These are phyloP conservation scores for Dichomitus squalens DNA, from an alignment of 1,284 basidiomycete species.

Conservation along the genomic window DNA sequence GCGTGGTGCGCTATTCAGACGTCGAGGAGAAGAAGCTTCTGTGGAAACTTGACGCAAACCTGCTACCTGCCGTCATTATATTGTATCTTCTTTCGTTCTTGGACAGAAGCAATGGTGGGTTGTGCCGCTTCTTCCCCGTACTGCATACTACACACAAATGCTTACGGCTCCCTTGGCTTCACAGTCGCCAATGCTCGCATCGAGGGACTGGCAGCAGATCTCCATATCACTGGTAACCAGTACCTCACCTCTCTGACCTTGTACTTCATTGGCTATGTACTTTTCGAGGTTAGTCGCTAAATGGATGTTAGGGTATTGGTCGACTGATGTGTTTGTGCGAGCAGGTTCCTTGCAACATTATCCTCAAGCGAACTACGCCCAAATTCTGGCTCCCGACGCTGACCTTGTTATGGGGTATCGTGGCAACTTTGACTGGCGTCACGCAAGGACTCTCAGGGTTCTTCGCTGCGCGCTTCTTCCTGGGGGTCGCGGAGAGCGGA, in stretches of 20 bases:
- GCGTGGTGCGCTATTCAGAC: not conserved
- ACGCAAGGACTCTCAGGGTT: conserved; percentile 34
- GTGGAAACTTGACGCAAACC: conserved; percentile 28
- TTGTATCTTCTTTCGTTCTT: conserved; percentile 72
- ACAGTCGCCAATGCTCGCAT: conserved; percentile 64
- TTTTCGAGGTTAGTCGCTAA: conserved; percentile 42
- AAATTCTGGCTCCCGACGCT: conserved; percentile 49
- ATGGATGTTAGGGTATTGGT: no score
- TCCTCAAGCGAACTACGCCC: conserved; percentile 26
- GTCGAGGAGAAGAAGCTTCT: conserved; percentile 13
- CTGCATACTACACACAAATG: not conserved
- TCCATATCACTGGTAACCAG: conserved; percentile 30
- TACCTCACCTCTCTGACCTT: conserved; percentile 47
- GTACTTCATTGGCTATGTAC: conserved; percentile 67
- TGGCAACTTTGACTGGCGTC: conserved; percentile 61
- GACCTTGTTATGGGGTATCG: conserved; percentile 24
- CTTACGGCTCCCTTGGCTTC: not conserved
- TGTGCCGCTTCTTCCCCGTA: not conserved
- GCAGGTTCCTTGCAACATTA: conserved; percentile 48
- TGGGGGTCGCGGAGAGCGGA: conserved; percentile 44
- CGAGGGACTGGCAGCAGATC: conserved; percentile 26
- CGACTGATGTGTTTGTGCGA: no score
- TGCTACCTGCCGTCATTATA: conserved; percentile 58
- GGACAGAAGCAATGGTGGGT: conserved; percentile 43
- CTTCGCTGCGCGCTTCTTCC: conserved; percentile 47